These are phyloP conservation scores for Elsinoe ampelina DNA, from an alignment of 2,329 filamentous ascomycete genomes.

Conservation along the genomic window DNA sequence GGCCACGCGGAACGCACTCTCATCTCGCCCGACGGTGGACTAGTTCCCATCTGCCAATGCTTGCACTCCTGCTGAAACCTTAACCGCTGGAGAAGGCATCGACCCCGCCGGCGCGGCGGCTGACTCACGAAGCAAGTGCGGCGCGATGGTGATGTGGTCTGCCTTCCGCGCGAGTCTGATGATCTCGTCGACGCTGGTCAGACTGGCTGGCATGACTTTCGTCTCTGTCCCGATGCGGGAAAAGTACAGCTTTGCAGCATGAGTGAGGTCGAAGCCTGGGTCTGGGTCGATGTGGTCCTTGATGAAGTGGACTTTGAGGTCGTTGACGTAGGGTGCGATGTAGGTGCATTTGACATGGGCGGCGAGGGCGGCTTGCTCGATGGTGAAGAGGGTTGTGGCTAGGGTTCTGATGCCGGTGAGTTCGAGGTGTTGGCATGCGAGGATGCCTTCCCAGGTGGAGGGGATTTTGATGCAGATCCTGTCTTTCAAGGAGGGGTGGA, in stretches of 20 bases:
- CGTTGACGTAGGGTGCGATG: slow-evolving; percentile 57
- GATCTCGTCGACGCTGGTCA: slow-evolving; percentile 51
- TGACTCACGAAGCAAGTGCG: slow-evolving; percentile 37
- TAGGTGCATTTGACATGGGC: slow-evolving; percentile 50
- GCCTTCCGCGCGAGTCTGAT: slow-evolving; percentile 46
- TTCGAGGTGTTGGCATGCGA: slow-evolving; percentile 49
- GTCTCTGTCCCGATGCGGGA: slow-evolving; percentile 34
- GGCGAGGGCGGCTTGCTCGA: slow-evolving; percentile 51
- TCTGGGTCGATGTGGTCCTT: slow-evolving; percentile 34
- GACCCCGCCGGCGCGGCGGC: slow-evolving; percentile 10
- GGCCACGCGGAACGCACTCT: slow-evolving; percentile 6
- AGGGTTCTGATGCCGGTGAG: slow-evolving; percentile 47
- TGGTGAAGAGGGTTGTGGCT: slow-evolving; percentile 54
- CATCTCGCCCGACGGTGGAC: background rate
- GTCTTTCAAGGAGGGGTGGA: background rate
- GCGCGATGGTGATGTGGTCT: slow-evolving; percentile 51
- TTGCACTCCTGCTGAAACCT: background rate
- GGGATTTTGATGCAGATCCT: slow-evolving; percentile 56
- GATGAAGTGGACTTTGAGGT: slow-evolving; percentile 49
- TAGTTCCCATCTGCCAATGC: background rate
- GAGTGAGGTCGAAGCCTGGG: slow-evolving; percentile 44
- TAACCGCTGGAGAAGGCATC: background rate
- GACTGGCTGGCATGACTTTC: slow-evolving; percentile 47
- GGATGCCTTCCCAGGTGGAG: slow-evolving; percentile 53
- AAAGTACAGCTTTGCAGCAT: slow-evolving; percentile 46